Base-by-base conservation (phyloP, 208 protist genomes). In the Leishmania braziliensis region DNA sequence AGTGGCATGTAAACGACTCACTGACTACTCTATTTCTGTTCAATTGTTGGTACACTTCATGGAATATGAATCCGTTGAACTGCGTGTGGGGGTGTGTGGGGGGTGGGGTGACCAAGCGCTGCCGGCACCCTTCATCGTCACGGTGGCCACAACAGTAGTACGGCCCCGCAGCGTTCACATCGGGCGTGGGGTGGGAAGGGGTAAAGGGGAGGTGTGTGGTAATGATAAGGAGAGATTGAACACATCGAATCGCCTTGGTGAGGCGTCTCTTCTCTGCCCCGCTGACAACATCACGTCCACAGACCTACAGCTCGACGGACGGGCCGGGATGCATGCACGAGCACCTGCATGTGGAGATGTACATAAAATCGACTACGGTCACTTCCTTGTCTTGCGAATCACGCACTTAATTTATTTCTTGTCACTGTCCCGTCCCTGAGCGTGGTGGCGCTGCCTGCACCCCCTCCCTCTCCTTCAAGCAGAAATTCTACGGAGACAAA, bases 321-420 rank as follows among this genome's bases (percentile, higher is more conserved):
- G 48, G 46, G 48, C 69, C 51, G 6, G 46, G 26, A 54, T 54
- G 69, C 62, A 68, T 39, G 62, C 62, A 68, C 62, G 29, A 3
- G 29, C 62, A 68, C 62, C 62, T 29, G 46, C 23, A 53, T 29
- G 69, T 53, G 33, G 46, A 23, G 69, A 73, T 73, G 69, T 73
- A 73, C 69, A 73, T 73, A 73, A 46, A 6, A 20, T 53, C 20
- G 48, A 16, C 69, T 51, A 53, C 26, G 23, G 36, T 54, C 26
- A 36, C 33, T 73, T 29, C 69, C 46, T 73, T 1, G n/a, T 33
- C 2, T 18, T 53, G 46, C 9, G 20, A 16, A 51, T 33, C 3
- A 46, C 69, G 69, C 23, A 36, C 69, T 5, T 51, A 26, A 53
- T 73, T 50, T 51, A 29, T 73, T 73, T 50, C 23, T 29, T 53